phyloP scores from a whole-genome alignment of 805 yeast species.

The Gaillardinia entomophila region DNA sequence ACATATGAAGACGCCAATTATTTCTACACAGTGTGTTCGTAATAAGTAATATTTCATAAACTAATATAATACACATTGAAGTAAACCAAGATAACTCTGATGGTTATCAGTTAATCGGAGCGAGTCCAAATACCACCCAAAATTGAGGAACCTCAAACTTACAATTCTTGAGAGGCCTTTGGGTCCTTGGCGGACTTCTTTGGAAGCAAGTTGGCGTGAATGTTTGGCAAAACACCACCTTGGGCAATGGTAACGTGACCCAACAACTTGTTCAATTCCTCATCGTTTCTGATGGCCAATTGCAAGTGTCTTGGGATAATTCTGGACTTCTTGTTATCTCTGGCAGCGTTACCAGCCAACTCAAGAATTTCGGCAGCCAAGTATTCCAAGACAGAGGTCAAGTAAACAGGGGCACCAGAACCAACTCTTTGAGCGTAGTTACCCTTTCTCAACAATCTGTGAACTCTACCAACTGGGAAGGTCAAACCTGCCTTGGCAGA shows the following conservation, averaged over 20 bases:
- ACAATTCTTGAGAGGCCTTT: slow-evolving; percentile 1
- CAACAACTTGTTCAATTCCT: slow-evolving; percentile 91
- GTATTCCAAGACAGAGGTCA: slow-evolving; percentile 95
- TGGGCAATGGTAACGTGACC: slow-evolving; percentile 86
- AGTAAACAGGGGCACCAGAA: slow-evolving; percentile 98
- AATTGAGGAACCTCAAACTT: too few relatives aligned
- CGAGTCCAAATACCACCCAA: too few relatives aligned
- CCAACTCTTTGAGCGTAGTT: slow-evolving; percentile 98
- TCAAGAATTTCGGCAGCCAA: slow-evolving; percentile 97
- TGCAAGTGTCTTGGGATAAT: slow-evolving; percentile 98
- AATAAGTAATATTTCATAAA: too few relatives aligned
- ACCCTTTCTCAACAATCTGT: slow-evolving; percentile 93
- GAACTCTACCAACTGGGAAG: slow-evolving; percentile 99
- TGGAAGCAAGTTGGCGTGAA: slow-evolving; percentile 88
- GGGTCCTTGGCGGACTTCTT: slow-evolving; percentile 1
- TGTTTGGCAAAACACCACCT: slow-evolving; percentile 99
- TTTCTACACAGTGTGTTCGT: too few relatives aligned
- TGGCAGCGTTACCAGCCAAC: slow-evolving; percentile 98
- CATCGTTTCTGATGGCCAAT: slow-evolving; percentile 98
- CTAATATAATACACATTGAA: background rate
- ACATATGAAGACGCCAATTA: too few relatives aligned
- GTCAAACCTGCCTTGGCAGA: slow-evolving; percentile 98
- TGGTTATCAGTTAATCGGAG: background rate
- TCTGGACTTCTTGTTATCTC: slow-evolving; percentile 63
- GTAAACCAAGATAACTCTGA: background rate